phyloP scores from a whole-genome alignment of 305 asterid species.

The Plantago coronopus region DNA sequence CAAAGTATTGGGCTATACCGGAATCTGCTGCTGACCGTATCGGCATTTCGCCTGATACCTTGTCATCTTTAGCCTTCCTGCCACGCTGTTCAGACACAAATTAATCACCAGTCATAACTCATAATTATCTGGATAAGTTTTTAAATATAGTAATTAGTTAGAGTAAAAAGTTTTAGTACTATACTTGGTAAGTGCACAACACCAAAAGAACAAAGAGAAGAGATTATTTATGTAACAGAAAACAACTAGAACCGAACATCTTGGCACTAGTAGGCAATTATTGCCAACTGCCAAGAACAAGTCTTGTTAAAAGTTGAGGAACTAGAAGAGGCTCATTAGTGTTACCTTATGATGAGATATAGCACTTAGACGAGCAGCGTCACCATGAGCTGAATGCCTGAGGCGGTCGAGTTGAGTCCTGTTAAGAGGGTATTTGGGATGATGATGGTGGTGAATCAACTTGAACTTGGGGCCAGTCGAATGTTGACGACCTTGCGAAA shows the following conservation, averaged over 20 bases:
- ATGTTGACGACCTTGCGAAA: neutral
- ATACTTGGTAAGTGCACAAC: too few species aligned
- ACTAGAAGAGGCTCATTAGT: neutral
- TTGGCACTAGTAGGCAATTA: too few species aligned
- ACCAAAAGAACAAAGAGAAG: too few species aligned
- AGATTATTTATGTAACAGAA: too few species aligned
- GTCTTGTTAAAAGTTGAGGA: too few species aligned
- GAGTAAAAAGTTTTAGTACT: too few species aligned
- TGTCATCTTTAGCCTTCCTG: neutral
- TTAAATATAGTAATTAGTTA: too few species aligned
- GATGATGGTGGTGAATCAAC: constrained; percentile 32
- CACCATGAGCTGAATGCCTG: constrained; percentile 24
- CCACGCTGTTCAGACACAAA: neutral
- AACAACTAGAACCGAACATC: neutral
- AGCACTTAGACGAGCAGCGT: constrained; percentile 27
- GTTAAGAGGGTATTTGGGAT: constrained; percentile 7
- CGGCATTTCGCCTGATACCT: constrained; percentile 30
- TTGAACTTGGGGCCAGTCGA: constrained; percentile 25
- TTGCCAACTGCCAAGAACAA: too few species aligned
- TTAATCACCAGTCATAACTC: too few species aligned
- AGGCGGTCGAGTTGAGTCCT: constrained; percentile 22
- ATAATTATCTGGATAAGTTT: too few species aligned
- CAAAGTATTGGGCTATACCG: constrained; percentile 53
- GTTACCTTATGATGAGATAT: constrained; percentile 23
- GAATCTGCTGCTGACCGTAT: constrained; percentile 45